Evolutionary conservation across 2,329 filamentous ascomycete genomes (phyloP).

Genomic region (Blastomyces parvus): DNA sequence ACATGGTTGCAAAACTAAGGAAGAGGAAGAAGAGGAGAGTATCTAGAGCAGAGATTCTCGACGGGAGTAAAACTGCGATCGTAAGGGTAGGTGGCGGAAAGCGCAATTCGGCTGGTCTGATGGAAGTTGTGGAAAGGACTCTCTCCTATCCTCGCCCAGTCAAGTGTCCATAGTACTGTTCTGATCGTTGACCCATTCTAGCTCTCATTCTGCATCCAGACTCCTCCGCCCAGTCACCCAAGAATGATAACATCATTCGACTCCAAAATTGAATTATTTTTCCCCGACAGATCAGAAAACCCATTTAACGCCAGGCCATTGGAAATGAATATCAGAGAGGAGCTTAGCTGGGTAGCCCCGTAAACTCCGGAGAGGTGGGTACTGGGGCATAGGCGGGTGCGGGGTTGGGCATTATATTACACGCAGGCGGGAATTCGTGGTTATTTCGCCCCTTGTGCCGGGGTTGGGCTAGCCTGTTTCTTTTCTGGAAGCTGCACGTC

Average conservation of each 20-base stretch:
- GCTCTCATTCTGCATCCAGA: neutral
- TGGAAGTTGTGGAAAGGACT: neutral
- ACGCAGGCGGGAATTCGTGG: neutral
- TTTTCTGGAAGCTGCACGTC: conserved; percentile 83
- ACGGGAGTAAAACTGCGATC: neutral
- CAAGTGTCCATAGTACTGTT: neutral
- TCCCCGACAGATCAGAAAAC: neutral
- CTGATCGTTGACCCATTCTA: neutral
- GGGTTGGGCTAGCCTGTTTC: neutral
- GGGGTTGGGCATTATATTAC: neutral
- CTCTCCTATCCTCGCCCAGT: neutral
- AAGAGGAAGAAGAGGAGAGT: neutral
- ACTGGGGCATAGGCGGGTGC: neutral
- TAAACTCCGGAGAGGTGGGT: neutral
- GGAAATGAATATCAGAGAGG: neutral
- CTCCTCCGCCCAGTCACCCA: neutral
- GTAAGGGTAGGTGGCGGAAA: neutral
- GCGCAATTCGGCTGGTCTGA: neutral
- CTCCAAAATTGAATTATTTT: neutral
- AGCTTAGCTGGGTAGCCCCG: neutral
- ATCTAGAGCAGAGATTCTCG: neutral
- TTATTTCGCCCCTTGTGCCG: neutral
- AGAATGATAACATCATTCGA: neutral
- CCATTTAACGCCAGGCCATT: neutral
- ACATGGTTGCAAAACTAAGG: neutral